A percentile compares a stretch with the other conserved stretches of the same genome.
phyloP scores from a whole-genome alignment of 192 early-diverging fungal genomes.

The Irineochytrium annulatum region DNA sequence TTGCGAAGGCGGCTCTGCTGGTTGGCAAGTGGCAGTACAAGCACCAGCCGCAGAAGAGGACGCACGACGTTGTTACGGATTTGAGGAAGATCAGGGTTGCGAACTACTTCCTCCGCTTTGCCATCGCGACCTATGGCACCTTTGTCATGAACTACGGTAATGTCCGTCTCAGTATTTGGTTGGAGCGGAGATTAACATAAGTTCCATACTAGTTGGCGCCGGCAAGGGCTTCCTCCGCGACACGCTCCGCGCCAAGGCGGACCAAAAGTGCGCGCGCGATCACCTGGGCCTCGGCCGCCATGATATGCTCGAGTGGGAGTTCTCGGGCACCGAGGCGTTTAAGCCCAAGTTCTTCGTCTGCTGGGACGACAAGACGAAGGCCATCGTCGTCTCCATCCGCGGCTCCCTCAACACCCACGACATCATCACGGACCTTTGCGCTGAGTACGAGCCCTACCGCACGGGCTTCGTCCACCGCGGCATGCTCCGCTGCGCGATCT shows the following conservation, averaged over 20 bases:
- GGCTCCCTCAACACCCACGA: slow-evolving; percentile 37
- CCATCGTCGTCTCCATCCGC: slow-evolving; percentile 31
- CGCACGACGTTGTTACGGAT: slow-evolving; percentile 33
- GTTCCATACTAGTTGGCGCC: slow-evolving; percentile 34
- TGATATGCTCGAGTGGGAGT: slow-evolving; percentile 36
- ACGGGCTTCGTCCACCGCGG: slow-evolving; percentile 32
- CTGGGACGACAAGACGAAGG: slow-evolving; percentile 27
- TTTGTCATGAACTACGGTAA: slow-evolving; percentile 33
- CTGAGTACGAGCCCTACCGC: slow-evolving; percentile 32
- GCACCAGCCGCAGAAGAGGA: slow-evolving; percentile 18
- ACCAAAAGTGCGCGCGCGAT: slow-evolving; percentile 23
- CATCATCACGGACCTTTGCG: slow-evolving; percentile 24
- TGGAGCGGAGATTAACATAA: no score
- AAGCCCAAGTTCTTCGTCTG: slow-evolving; percentile 33
- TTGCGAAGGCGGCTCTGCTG: slow-evolving; percentile 17
- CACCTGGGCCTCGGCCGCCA: slow-evolving; percentile 29
- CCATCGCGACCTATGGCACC: slow-evolving; percentile 32
- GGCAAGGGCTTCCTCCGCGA: slow-evolving; percentile 31
- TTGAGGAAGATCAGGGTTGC: slow-evolving; percentile 25
- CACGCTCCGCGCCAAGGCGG: slow-evolving; percentile 17
- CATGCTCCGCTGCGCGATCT: slow-evolving; percentile 27
- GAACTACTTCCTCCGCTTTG: slow-evolving; percentile 36
- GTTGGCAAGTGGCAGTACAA: slow-evolving; percentile 20
- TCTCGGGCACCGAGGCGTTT: slow-evolving; percentile 24
- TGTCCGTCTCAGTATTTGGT: no score